Evolutionary conservation across 1,284 basidiomycete genomes (phyloP).

Genomic region (Ceratobasidium sp.): DNA sequence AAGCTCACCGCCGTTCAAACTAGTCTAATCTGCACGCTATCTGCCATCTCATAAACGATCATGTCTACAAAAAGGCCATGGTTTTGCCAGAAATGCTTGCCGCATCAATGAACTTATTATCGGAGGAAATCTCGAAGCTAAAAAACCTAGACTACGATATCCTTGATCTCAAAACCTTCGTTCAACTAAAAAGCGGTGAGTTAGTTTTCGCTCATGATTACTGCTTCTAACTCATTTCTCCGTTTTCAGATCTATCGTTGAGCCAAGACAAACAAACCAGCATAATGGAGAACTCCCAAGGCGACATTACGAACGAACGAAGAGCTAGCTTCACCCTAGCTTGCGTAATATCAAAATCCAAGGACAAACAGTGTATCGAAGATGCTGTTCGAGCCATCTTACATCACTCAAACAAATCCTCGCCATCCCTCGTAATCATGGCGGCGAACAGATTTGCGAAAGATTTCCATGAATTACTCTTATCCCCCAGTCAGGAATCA

Average conservation of each 20-base stretch:
- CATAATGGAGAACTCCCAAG: neutral
- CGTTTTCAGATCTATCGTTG: neutral
- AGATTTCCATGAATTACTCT: neutral
- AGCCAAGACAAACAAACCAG: neutral
- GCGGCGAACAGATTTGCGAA: neutral
- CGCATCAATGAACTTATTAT: slow-evolving; percentile 6
- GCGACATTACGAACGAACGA: neutral
- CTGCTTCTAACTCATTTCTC: neutral
- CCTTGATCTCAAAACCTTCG: neutral
- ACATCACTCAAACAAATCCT: neutral
- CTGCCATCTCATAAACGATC: neutral
- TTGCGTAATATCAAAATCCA: neutral
- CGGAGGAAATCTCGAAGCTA: neutral
- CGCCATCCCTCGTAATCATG: neutral
- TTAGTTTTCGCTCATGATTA: too few species aligned
- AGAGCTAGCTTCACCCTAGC: slow-evolving; percentile 3
- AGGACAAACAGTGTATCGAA: slow-evolving; percentile 14
- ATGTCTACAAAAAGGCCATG: neutral
- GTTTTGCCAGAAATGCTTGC: neutral
- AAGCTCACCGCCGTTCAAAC: neutral
- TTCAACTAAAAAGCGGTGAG: neutral
- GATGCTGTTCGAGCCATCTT: slow-evolving; percentile 4
- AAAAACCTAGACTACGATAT: neutral
- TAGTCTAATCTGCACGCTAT: slow-evolving; percentile 11
- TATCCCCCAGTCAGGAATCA: too few species aligned